These are phyloP conservation scores for Termitomyces sp. DNA, from an alignment of 768 basidiomycete species.

Conservation along the genomic window DNA sequence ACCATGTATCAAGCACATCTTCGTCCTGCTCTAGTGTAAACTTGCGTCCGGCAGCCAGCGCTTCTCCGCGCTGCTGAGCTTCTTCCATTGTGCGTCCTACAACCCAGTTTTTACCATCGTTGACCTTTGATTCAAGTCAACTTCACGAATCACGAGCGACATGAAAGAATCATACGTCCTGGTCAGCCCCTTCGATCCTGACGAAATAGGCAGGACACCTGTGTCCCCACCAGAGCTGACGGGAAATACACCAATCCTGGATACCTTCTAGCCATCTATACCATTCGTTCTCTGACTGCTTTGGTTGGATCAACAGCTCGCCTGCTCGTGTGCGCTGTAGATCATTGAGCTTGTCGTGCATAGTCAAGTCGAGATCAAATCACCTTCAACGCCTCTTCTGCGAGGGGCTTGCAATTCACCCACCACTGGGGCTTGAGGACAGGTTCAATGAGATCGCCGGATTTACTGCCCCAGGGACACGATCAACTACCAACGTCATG, in stretches of 20 bases:
- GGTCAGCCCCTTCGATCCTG: slow-evolving; percentile 67
- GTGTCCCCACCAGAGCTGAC: slow-evolving; percentile 99
- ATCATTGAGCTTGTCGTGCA: neutral
- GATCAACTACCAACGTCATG: neutral
- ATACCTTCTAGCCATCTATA: slow-evolving; percentile 92
- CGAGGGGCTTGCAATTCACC: slow-evolving; percentile 89
- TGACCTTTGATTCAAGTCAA: slow-evolving; percentile 29
- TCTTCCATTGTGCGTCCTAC: slow-evolving; percentile 77
- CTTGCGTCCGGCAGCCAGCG: slow-evolving; percentile 55
- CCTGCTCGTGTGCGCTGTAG: slow-evolving; percentile 80
- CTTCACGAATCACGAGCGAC: neutral
- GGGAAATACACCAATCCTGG: slow-evolving; percentile 99
- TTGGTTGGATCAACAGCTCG: slow-evolving; percentile 78
- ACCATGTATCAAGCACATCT: slow-evolving; percentile 99
- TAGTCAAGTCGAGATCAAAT: neutral
- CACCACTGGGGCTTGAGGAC: slow-evolving; percentile 99
- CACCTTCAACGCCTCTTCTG: slow-evolving; percentile 85
- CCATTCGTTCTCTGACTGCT: slow-evolving; percentile 89
- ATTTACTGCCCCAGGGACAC: slow-evolving; percentile 56
- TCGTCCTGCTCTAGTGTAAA: slow-evolving; percentile 90
- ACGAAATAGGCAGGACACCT: slow-evolving; percentile 94
- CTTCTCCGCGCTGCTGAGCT: slow-evolving; percentile 69
- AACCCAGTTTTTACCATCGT: slow-evolving; percentile 84
- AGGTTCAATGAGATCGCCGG: slow-evolving; percentile 93
- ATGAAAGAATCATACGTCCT: slow-evolving; percentile 44